These are phyloP conservation scores for Smallanthus sonchifolius DNA, from an alignment of 129 eudicot genomes.

Conservation along the genomic window DNA sequence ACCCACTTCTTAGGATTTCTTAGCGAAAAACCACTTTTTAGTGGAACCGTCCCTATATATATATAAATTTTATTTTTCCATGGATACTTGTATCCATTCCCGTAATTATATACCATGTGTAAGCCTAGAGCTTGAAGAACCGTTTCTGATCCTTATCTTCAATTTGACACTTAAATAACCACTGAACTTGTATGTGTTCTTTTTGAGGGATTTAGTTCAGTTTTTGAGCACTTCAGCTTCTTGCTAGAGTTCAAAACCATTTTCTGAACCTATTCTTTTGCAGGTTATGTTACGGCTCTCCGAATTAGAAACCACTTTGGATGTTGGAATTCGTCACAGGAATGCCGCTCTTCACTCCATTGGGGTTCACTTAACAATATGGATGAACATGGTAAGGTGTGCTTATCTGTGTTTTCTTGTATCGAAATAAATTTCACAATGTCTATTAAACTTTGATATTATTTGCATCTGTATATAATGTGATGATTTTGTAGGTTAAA, in stretches of 20 bases:
- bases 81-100: background rate
- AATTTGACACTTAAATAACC: background rate
- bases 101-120: background rate
- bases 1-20: too few relatives aligned
- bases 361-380: constrained; percentile 61
- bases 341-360: constrained; percentile 73
- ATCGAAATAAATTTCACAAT: background rate
- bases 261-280: constrained; percentile 19
- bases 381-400: constrained; percentile 80
- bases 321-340: constrained; percentile 89
- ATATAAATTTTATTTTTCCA: background rate
- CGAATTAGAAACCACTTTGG: constrained; percentile 87
- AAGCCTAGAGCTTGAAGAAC: background rate
- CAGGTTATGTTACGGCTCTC: constrained; percentile 90
- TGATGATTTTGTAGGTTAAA: constrained; percentile 61
- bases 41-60: too few relatives aligned
- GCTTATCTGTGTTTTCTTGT: constrained; percentile 5
- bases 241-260: constrained; percentile 1
- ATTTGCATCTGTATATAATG: constrained; percentile 1
- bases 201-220: background rate
- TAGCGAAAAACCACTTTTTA: too few relatives aligned
- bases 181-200: background rate
- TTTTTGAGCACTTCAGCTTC: background rate
- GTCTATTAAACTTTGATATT: constrained; percentile 5
- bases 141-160: background rate